These are phyloP conservation scores for Acidiella bohemica DNA, from an alignment of 495 filamentous ascomycete genomes.

Conservation along the genomic window DNA sequence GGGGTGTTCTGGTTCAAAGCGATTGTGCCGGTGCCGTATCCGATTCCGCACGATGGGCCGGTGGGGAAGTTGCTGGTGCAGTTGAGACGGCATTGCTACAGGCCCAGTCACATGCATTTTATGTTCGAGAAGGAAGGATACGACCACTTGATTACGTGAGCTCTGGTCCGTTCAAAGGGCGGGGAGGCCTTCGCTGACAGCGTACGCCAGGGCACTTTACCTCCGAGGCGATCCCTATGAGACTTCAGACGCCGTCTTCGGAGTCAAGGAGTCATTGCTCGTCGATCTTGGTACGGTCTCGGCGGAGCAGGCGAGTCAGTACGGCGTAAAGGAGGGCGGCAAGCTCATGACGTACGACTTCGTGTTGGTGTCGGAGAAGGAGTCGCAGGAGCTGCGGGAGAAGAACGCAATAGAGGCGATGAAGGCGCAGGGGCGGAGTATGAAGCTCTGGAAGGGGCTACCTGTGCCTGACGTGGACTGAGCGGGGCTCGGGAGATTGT, in stretches of 20 bases:
- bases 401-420: conserved; percentile 62
- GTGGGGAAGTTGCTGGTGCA: conserved; percentile 63
- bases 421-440: conserved; percentile 52
- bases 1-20: conserved; percentile 83
- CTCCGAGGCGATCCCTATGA: conserved; percentile 76
- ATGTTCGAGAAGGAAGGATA: conserved; percentile 83
- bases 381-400: conserved; percentile 53
- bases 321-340: conserved; percentile 40
- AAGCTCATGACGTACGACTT: conserved; percentile 56
- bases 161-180: too few relatives aligned
- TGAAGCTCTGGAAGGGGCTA: conserved; percentile 69
- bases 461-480: conserved; percentile 66
- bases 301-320: conserved; percentile 43
- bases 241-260: conserved; percentile 83
- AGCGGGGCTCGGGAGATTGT: too few relatives aligned
- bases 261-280: conserved; percentile 73
- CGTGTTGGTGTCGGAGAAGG: conserved; percentile 57
- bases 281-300: conserved; percentile 57
- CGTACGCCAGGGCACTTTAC: conserved; percentile 52
- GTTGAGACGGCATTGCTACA: conserved; percentile 63
- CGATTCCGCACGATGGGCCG: conserved; percentile 81
- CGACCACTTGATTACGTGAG: conserved; percentile 76
- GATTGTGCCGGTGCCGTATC: conserved; percentile 77
- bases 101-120: conserved; percentile 87
- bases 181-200: not conserved